Evolutionary conservation across 495 filamentous ascomycete species (phyloP).

Genomic region (Neurospora africana): DNA sequence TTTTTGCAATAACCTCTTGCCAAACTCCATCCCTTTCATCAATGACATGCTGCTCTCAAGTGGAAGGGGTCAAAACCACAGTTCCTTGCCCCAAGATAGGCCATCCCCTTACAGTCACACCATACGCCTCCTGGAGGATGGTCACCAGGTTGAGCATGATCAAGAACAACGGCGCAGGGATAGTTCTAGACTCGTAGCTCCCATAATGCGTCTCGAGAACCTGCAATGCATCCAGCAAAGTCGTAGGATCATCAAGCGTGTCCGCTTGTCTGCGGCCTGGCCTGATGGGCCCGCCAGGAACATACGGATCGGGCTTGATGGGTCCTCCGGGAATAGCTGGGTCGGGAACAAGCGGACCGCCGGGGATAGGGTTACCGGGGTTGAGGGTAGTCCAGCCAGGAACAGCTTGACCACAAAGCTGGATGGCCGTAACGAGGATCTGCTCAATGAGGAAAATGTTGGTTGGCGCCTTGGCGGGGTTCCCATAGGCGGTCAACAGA

Average conservation of each 20-base stretch:
- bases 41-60: not conserved
- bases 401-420: slow-evolving; percentile 12
- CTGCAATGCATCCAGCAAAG: slow-evolving; percentile 9
- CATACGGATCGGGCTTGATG: slow-evolving; percentile 8
- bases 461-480: slow-evolving; percentile 7
- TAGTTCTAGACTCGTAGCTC: slow-evolving; percentile 5
- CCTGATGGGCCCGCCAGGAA: slow-evolving; percentile 4
- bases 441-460: slow-evolving; percentile 16
- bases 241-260: slow-evolving; percentile 1
- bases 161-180: slow-evolving; percentile 11
- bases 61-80: slow-evolving; percentile 9
- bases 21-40: not conserved
- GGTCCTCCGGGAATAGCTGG: slow-evolving; percentile 21
- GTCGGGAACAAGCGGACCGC: slow-evolving; percentile 19
- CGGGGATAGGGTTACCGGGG: slow-evolving; percentile 22
- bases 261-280: slow-evolving; percentile 5
- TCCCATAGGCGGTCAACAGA: slow-evolving; percentile 13
- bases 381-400: slow-evolving; percentile 14
- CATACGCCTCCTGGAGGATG: slow-evolving; percentile 9
- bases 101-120: slow-evolving; percentile 11
- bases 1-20: not conserved
- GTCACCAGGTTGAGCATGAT: slow-evolving; percentile 13
- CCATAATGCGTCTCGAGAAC: slow-evolving; percentile 14
- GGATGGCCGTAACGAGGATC: slow-evolving; percentile 14
- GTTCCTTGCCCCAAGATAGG: slow-evolving; percentile 12